Evolutionary conservation across 495 filamentous ascomycete genomes (phyloP), one percentile per base, ranked within the genome.

Genomic region (Neurospora sp.): DNA sequence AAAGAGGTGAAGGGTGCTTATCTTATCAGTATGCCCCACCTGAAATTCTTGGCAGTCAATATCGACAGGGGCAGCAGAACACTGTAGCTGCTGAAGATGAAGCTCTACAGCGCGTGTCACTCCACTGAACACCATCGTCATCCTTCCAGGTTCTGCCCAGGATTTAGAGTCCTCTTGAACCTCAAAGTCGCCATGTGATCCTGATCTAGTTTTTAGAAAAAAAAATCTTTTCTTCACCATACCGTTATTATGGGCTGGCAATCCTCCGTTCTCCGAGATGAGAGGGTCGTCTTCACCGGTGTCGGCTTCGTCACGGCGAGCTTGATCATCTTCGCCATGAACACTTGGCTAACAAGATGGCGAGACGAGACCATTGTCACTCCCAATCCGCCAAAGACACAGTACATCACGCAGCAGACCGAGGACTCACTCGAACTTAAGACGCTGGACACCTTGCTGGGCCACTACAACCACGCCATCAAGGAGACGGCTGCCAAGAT

Each of bases 331-430:
- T 35, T 61, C 45, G 71, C 78, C 3, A 82, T 86, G 79, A 80
- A 77, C 69, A 74, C 75, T 3, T 76, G 83, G 45, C 82, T 88
- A 35, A 76, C 80, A 44, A 72, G 80, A 39, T 86, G 84, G 70
- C 84, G 84, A 72, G 83, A 87, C 72, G 80, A 85, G 53, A 83
- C 82, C 72, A 80, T 84, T 72, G 78, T 87, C 75, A 83, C 83
- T 37, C 83, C 82, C 3, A 74, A 79, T 16, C 84, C 82, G 71
- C 86, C 84, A 48, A 88, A 88, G 76, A 83, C 87, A 12, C 86
- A 87, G 73, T 88, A 88, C 76, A 88, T 88, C 72, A 88, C 86
- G 10, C 87, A 88, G 74, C 84, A 85, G n/a, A 87, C 86, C n/a
- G 87, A 88, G 73, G 87, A 88, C 69, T 85, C 86, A 3, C 79